phyloP scores from a whole-genome alignment of 306 rosid species.

The Malus sieversii region DNA sequence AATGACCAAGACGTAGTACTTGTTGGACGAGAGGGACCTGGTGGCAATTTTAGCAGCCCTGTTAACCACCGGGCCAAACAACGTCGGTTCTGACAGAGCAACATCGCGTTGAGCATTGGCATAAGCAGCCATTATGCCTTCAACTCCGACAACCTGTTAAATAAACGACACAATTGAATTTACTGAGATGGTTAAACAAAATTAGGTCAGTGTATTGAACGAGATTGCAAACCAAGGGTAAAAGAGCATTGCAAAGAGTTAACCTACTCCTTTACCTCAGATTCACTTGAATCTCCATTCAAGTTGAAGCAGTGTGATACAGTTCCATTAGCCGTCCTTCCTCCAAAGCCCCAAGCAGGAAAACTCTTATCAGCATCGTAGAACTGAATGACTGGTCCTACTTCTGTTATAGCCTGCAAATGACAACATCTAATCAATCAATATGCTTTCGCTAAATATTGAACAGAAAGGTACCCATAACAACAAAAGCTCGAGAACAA shows the following conservation, averaged over 20 bases:
- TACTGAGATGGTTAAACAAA: not conserved
- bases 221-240: not conserved
- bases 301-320: slow-evolving; percentile 80
- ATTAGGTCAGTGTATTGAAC: not conserved
- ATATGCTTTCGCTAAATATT: not conserved
- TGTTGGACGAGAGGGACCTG: slow-evolving; percentile 35
- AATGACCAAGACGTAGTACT: slow-evolving; percentile 65
- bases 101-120: slow-evolving; percentile 45
- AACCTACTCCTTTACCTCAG: slow-evolving; percentile 40
- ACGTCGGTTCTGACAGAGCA: slow-evolving; percentile 68
- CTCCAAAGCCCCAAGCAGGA: slow-evolving; percentile 99
- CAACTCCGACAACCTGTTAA: slow-evolving; percentile 66
- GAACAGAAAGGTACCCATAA: not conserved
- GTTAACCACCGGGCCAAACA: slow-evolving; percentile 75
- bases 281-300: slow-evolving; percentile 36
- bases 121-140: slow-evolving; percentile 82
- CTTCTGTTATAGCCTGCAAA: slow-evolving; percentile 69
- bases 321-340: slow-evolving; percentile 27
- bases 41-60: slow-evolving; percentile 64
- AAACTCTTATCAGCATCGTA: slow-evolving; percentile 63
- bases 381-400: slow-evolving; percentile 85
- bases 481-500: not conserved
- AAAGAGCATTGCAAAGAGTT: not conserved
- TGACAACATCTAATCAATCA: not conserved
- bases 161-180: not conserved